Evolutionary conservation across 2,329 filamentous ascomycete genomes (phyloP).

Genomic region (Tolypocladium pustulatum): DNA sequence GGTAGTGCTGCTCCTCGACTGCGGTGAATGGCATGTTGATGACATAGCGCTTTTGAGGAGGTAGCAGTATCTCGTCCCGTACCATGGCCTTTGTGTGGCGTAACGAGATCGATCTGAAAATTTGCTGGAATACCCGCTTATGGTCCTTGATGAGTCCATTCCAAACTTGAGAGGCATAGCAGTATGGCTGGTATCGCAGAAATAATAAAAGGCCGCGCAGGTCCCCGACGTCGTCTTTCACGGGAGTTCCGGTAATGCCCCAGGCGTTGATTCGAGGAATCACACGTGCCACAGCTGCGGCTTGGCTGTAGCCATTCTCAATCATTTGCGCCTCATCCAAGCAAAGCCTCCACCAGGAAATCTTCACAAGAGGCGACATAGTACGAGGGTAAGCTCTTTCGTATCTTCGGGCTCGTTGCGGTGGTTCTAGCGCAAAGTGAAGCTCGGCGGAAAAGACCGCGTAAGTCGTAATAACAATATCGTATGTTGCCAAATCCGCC

Average conservation of each 20-base stretch:
- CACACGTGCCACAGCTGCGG: conserved; percentile 66
- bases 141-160: conserved; percentile 50
- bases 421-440: conserved; percentile 61
- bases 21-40: conserved; percentile 85
- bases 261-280: conserved; percentile 82
- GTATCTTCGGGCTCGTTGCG: conserved; percentile 57
- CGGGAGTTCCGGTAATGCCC: conserved; percentile 81
- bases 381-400: conserved; percentile 54
- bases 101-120: conserved; percentile 65
- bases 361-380: conserved; percentile 66
- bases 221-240: conserved; percentile 69
- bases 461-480: conserved; percentile 56
- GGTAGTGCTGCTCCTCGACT: conserved; percentile 85
- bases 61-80: conserved; percentile 66
- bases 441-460: conserved; percentile 69
- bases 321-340: conserved; percentile 84
- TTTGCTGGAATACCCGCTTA: conserved; percentile 50
- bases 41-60: conserved; percentile 74
- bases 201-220: conserved; percentile 75
- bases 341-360: conserved; percentile 81
- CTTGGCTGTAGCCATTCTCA: conserved; percentile 75
- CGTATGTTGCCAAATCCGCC: conserved; percentile 35
- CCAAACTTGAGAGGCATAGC: conserved; percentile 55
- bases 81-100: conserved; percentile 80
- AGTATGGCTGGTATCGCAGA: conserved; percentile 68